A percentile compares a stretch with the other conserved stretches of the same genome.
Conservation (phyloP, 441 rosid genomes). For the Erodium trifolium region DNA sequence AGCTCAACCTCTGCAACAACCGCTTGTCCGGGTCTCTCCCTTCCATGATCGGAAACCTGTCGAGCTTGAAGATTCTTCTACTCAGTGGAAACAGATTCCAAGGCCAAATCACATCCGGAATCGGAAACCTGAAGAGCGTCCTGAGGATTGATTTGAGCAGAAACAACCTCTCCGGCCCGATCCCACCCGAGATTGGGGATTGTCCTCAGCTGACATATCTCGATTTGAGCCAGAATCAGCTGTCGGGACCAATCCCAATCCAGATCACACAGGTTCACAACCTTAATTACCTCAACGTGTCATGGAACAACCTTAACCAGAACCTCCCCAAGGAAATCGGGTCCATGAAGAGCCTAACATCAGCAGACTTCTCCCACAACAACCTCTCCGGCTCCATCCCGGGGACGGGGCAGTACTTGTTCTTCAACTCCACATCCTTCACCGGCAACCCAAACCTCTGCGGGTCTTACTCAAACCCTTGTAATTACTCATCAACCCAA, state of each 20-base stretch:
- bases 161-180: slow-evolving; percentile 58
- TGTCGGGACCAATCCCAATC: slow-evolving; percentile 28
- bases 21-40: slow-evolving; percentile 72
- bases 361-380: slow-evolving; percentile 15
- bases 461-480: slow-evolving; percentile 15
- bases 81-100: slow-evolving; percentile 76
- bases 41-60: slow-evolving; percentile 56
- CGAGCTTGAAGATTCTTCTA: slow-evolving; percentile 76
- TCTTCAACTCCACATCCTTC: slow-evolving; percentile 88
- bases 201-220: slow-evolving; percentile 54
- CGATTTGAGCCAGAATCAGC: slow-evolving; percentile 69
- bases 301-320: slow-evolving; percentile 68
- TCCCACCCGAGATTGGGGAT: slow-evolving; percentile 27
- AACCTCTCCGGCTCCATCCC: slow-evolving; percentile 36
- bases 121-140: slow-evolving; percentile 71
- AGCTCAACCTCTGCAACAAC: slow-evolving; percentile 74
- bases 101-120: slow-evolving; percentile 65
- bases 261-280: slow-evolving; percentile 76
- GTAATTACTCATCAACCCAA: slow-evolving; percentile 36
- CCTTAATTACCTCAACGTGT: slow-evolving; percentile 74
- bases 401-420: slow-evolving; percentile 80
- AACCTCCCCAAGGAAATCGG: slow-evolving; percentile 63
- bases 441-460: slow-evolving; percentile 76
- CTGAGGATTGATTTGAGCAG: slow-evolving; percentile 77
- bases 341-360: slow-evolving; percentile 84